phyloP scores from a whole-genome alignment of 495 filamentous ascomycete genomes.

The Aspergillus nidulans region DNA sequence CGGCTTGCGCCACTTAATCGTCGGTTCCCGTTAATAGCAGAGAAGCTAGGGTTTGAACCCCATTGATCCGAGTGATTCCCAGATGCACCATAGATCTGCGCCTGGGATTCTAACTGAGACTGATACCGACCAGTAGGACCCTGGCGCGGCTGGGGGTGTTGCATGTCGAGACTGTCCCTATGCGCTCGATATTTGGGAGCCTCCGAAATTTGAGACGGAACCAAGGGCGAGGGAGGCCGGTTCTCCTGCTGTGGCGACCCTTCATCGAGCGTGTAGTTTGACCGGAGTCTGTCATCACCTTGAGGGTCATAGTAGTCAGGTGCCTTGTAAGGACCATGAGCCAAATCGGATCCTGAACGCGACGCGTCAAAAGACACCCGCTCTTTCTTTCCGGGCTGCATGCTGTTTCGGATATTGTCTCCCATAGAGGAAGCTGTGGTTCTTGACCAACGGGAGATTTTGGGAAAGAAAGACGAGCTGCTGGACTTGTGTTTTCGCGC shows the following conservation, averaged over 20 bases:
- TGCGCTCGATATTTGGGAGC: slow-evolving; percentile 88
- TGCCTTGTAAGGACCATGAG: slow-evolving; percentile 53
- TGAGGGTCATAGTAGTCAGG: slow-evolving; percentile 61
- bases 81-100: slow-evolving; percentile 62
- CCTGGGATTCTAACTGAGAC: slow-evolving; percentile 72
- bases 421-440: slow-evolving; percentile 81
- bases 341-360: slow-evolving; percentile 69
- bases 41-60: slow-evolving; percentile 55
- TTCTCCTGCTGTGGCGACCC: slow-evolving; percentile 45
- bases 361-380: slow-evolving; percentile 55
- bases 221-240: slow-evolving; percentile 56
- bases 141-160: slow-evolving; percentile 85
- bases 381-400: slow-evolving; percentile 44
- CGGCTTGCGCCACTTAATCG: slow-evolving; percentile 44
- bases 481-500: slow-evolving; percentile 86
- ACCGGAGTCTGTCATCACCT: slow-evolving; percentile 67
- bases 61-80: slow-evolving; percentile 67
- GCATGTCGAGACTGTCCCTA: slow-evolving; percentile 80
- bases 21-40: slow-evolving; percentile 37
- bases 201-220: slow-evolving; percentile 65
- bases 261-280: slow-evolving; percentile 55
- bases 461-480: slow-evolving; percentile 84
- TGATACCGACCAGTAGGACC: slow-evolving; percentile 81
- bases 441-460: slow-evolving; percentile 95
- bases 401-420: slow-evolving; percentile 50